Evolutionary conservation across 495 filamentous ascomycete genomes (phyloP), one percentile per base, ranked within the genome.

Genomic region (Aspergillus kassunensis): DNA sequence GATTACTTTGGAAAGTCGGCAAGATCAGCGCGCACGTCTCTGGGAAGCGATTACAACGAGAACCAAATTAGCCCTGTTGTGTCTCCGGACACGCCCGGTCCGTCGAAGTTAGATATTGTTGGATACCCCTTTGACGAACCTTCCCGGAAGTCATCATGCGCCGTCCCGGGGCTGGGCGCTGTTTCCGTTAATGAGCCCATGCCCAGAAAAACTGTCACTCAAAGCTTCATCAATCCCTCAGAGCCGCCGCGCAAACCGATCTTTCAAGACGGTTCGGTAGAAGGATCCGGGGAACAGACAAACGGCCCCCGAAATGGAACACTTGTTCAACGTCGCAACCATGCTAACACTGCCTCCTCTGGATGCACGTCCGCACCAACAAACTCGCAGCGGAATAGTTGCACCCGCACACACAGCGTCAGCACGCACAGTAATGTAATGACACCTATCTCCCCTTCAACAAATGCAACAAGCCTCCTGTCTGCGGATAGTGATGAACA

Each of bases 381-480:
- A 21, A 71, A 49, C 19, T 71, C 73, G 4, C 68, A 72, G 41
- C 65, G 71, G 31, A 70, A 72, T 44, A 74, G 70, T 43, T 71
- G 68, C 55, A 71, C 73, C 7, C 71, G 72, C 6, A 72, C 71
- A 8, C 73, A 76, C 24, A 74, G 71, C 45, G 52, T 67, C 51
- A 67, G 70, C 53, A 69, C 69, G 2, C 69, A 71, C 51, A 71
- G 72, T 54, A 76, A 74, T 51, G 70, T 63, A 35, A 72, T 69
- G 69, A 69, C 70, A 3, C 66, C 68, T 11, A 72, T 70, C 6
- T 78, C 77, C 13, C 76, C 76, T 3, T 69, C 69, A 8, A 80
- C 76, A 16, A 77, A 79, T 49, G 77, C 75, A 12, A 76, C 77
- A 6, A 80, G 77, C 55, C 69, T 78, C 39, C 59, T 80, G 21